These are phyloP conservation scores for Populus hybrid DNA, from an alignment of 441 rosid genomes.

Conservation along the genomic window DNA sequence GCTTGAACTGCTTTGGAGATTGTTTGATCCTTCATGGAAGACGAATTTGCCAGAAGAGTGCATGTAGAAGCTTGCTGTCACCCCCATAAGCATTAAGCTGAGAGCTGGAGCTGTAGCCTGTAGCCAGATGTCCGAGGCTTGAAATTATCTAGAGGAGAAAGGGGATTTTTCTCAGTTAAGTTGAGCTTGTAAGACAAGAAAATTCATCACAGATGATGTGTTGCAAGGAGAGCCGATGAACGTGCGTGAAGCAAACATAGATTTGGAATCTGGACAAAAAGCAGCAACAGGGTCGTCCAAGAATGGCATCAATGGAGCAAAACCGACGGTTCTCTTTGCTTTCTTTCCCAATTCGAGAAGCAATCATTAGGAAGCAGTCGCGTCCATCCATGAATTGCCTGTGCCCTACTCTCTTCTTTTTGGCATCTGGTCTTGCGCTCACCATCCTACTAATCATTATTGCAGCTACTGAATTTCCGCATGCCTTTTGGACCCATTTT, in stretches of 20 bases:
- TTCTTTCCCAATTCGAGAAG: neutral
- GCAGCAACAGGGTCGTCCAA: too few species aligned
- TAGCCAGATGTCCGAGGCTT: too few species aligned
- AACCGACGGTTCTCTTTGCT: slow-evolving; percentile 28
- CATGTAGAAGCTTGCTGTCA: too few species aligned
- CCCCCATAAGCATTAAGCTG: too few species aligned
- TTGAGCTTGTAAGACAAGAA: neutral
- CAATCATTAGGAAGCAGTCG: neutral
- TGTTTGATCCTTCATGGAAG: too few species aligned
- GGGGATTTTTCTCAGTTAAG: neutral
- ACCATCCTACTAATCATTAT: neutral
- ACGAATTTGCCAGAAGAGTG: too few species aligned
- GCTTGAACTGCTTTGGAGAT: too few species aligned
- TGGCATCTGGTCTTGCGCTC: neutral
- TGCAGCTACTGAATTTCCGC: neutral
- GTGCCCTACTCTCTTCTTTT: neutral
- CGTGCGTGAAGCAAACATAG: neutral
- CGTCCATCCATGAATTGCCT: too few species aligned
- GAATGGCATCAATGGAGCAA: slow-evolving; percentile 20
- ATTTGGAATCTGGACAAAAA: neutral
- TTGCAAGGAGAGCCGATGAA: neutral
- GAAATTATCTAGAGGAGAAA: too few species aligned
- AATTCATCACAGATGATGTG: too few species aligned
- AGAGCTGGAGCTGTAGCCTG: too few species aligned
- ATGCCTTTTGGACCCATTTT: neutral